Evolutionary conservation across 192 early-diverging fungal species (phyloP).

Genomic region (Coemansia sp.): DNA sequence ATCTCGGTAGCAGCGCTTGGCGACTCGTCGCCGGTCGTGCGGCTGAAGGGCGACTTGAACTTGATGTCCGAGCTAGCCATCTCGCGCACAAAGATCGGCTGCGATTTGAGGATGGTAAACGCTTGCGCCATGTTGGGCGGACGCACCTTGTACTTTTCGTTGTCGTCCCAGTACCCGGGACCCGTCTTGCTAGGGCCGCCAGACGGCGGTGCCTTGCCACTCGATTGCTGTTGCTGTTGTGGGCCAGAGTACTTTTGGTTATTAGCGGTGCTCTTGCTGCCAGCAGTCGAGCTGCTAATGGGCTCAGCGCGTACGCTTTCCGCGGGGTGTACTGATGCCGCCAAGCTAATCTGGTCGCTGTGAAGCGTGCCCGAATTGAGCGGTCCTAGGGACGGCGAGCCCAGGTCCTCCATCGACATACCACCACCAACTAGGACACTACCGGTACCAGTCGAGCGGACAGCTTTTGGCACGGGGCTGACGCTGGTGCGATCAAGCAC

Average conservation of each 20-base stretch:
- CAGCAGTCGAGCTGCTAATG: background rate
- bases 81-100: slow-evolving; percentile 47
- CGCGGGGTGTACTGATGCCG: slow-evolving; percentile 32
- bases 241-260: slow-evolving; percentile 7
- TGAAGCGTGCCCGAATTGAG: slow-evolving; percentile 25
- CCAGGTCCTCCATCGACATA: slow-evolving; percentile 39
- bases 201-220: background rate
- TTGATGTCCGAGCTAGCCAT: slow-evolving; percentile 46
- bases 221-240: slow-evolving; percentile 9
- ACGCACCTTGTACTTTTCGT: slow-evolving; percentile 42
- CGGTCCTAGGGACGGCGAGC: slow-evolving; percentile 13
- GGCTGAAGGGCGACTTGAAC: slow-evolving; percentile 51
- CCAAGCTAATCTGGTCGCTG: slow-evolving; percentile 41
- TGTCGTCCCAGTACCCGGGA: slow-evolving; percentile 49
- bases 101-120: slow-evolving; percentile 48
- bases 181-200: slow-evolving; percentile 10
- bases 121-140: slow-evolving; percentile 52
- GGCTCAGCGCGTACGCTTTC: slow-evolving; percentile 24
- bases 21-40: background rate
- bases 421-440: slow-evolving; percentile 45
- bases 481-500: slow-evolving; percentile 47
- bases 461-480: slow-evolving; percentile 43
- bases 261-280: background rate
- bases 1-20: slow-evolving; percentile 8
- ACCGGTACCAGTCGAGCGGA: slow-evolving; percentile 13